Evolutionary conservation across 768 basidiomycete genomes (phyloP).

Genomic region (Lenzites betulinus): DNA sequence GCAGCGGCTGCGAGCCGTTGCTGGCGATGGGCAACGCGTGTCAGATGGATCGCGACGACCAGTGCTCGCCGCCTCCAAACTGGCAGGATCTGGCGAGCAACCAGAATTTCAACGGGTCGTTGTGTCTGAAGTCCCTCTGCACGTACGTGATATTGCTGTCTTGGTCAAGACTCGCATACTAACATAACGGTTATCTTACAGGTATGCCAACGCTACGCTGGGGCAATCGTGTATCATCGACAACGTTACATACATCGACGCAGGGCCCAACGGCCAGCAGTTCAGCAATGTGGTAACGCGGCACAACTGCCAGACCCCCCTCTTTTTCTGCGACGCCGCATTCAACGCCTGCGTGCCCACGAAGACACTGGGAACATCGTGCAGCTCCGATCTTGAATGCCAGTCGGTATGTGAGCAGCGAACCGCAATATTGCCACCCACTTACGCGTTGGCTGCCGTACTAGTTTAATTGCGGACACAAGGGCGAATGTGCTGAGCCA

Average conservation of each 20-base stretch:
- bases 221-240: slow-evolving; percentile 55
- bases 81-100: slow-evolving; percentile 42
- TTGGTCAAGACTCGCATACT: background rate
- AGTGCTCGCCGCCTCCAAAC: slow-evolving; percentile 46
- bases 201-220: slow-evolving; percentile 57
- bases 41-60: slow-evolving; percentile 65
- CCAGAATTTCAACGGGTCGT: slow-evolving; percentile 52
- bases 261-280: slow-evolving; percentile 40
- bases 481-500: slow-evolving; percentile 35
- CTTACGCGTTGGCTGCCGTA: too few species aligned
- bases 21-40: slow-evolving; percentile 48
- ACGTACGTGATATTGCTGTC: slow-evolving; percentile 43
- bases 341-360: slow-evolving; percentile 46
- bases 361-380: slow-evolving; percentile 44
- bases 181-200: slow-evolving; percentile 23
- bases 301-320: slow-evolving; percentile 57
- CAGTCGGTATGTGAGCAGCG: slow-evolving; percentile 35
- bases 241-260: slow-evolving; percentile 53
- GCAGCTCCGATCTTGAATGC: slow-evolving; percentile 58
- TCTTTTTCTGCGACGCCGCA: slow-evolving; percentile 54
- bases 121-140: slow-evolving; percentile 62
- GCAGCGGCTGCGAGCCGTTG: slow-evolving; percentile 51
- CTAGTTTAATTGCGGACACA: slow-evolving; percentile 35
- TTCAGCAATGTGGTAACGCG: slow-evolving; percentile 53
- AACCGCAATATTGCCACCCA: too few species aligned